Base-by-base conservation (phyloP, 495 filamentous ascomycete species). In the Penicillium bialowiezense region DNA sequence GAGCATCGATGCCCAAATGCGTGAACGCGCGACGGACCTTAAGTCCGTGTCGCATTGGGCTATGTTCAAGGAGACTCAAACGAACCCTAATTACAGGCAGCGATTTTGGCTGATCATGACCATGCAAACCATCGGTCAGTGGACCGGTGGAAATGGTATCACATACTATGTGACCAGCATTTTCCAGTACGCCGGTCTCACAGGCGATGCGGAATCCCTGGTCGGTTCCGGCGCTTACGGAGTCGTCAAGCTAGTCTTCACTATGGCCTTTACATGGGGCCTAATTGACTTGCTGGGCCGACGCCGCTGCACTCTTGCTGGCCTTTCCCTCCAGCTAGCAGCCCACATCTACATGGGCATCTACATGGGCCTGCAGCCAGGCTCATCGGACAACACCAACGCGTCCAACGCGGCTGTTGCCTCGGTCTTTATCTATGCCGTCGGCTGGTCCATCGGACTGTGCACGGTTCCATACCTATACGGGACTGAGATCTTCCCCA, bases 361-460 rank as follows among this genome's bases (percentile, higher is more conserved):
- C 15, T 75, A 72, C 53, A 72, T 72, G 69, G 71, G 69, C 1
- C 57, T 72, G n/a, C 65, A 60, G 7, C 64, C 68, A 3, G 56
- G 53, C 24, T 63, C 64, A 6, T 37, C 34, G 19, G 24, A 61
- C 32, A 75, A 75, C 53, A 51, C 59, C 35, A 58, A 59, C 29
- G 70, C 72, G 8, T 71, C 67, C 14, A 59, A 73, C 41, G 70
- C 73, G 6, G 73, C 73, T 15, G 67, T 76, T 28, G 70, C 71
- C 19, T 72, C 71, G 13, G 67, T 76, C 21, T 76, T 74, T 52
- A 48, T 76, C 26, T 76, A 76, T 43, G 73, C 73, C 48, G 52
- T 72, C 34, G 73, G 73, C 54, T 76, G 73, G 73, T 76, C 72
- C 39, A 56, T 76, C 58, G 73, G 73, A n/a, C 73, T 76, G 32